Percentiles rank a stretch among this genome's conserved stretches.
These are phyloP conservation scores for Trichoderma brevicompactum DNA, from an alignment of 2,329 filamentous ascomycete genomes.

Conservation along the genomic window DNA sequence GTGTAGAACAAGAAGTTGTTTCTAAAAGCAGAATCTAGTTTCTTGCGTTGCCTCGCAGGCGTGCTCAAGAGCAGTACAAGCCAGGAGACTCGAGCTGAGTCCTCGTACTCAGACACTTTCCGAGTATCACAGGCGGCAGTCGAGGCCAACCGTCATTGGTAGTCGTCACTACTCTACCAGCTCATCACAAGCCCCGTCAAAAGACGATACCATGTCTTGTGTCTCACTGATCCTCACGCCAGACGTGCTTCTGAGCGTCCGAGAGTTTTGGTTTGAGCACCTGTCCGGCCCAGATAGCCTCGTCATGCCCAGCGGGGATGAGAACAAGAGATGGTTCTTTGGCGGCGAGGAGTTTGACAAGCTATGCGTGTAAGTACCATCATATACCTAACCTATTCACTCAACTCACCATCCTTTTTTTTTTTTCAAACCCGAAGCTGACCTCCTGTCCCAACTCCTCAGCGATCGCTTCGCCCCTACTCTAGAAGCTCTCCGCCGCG, in stretches of 20 bases:
- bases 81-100: background rate
- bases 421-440: background rate
- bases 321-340: conserved; percentile 43
- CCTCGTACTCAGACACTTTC: background rate
- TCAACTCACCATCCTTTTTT: too few species aligned
- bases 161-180: conserved; percentile 6
- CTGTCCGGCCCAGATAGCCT: conserved; percentile 36
- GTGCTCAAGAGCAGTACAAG: background rate
- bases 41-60: background rate
- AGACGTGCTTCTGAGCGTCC: conserved; percentile 39
- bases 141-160: background rate
- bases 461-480: conserved; percentile 42
- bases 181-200: background rate
- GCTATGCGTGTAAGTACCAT: conserved; percentile 41
- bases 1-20: background rate
- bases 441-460: background rate
- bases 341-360: conserved; percentile 43
- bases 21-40: background rate
- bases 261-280: conserved; percentile 48
- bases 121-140: background rate
- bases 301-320: conserved; percentile 36
- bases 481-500: conserved; percentile 41
- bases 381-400: background rate
- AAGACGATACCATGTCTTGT: conserved; percentile 24
- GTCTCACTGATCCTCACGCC: conserved; percentile 37